Percentiles rank a stretch among this genome's conserved stretches.
Evolutionary conservation across 169 alveolate species (phyloP).

Genomic region (Perkinsus chesapeaki): DNA sequence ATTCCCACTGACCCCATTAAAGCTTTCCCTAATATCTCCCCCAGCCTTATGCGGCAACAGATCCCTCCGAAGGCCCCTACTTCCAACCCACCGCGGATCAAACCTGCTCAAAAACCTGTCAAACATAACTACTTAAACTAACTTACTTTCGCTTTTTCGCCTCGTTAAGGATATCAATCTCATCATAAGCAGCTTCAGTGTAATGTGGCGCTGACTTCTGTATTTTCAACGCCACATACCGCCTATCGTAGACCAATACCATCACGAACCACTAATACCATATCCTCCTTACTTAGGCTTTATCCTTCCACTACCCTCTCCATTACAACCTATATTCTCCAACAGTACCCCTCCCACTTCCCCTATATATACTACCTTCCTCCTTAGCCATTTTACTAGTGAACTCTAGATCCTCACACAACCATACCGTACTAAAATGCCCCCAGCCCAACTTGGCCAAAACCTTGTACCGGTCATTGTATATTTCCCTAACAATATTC

Average conservation of each 20-base stretch:
- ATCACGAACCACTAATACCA: neutral
- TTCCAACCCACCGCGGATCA: constrained; percentile 49
- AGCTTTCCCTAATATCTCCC: constrained; percentile 1
- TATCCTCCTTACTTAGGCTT: neutral
- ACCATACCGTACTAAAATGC: constrained; percentile 98
- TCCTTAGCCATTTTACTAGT: neutral
- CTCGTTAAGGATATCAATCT: constrained; percentile 82
- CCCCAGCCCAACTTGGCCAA: constrained; percentile 99
- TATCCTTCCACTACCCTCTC: too few species aligned
- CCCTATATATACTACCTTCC: neutral
- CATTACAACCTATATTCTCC: too few species aligned
- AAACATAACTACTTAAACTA: constrained; percentile 13
- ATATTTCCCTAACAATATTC: constrained; percentile 62
- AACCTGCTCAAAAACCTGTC: constrained; percentile 2
- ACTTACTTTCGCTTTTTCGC: constrained; percentile 53
- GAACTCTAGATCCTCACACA: constrained; percentile 58
- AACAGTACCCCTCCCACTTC: too few species aligned
- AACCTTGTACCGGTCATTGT: constrained; percentile 82
- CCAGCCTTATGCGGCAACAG: constrained; percentile 22
- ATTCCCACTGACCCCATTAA: neutral
- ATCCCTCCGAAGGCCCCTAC: constrained; percentile 21
- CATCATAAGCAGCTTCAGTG: constrained; percentile 96
- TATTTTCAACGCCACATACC: constrained; percentile 92
- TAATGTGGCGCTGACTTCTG: constrained; percentile 93
- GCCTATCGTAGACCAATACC: neutral